These are phyloP conservation scores for Malus hybrid DNA, from an alignment of 331 rosid genomes.

Conservation along the genomic window DNA sequence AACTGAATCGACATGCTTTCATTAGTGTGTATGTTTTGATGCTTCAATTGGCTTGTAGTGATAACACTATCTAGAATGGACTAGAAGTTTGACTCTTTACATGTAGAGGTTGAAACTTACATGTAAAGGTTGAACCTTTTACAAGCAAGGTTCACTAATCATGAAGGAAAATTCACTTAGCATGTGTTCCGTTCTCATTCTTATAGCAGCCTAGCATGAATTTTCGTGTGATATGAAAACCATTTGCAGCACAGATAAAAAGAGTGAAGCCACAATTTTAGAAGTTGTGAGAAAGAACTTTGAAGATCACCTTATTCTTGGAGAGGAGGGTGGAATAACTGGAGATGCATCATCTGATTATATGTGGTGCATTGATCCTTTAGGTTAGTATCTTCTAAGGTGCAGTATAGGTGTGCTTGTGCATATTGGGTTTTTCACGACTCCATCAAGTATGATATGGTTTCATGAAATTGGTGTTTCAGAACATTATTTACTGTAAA, in stretches of 20 bases:
- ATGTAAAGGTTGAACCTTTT: not conserved
- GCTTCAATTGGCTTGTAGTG: not conserved
- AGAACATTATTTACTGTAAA: not conserved
- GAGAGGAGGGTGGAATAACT: slow-evolving; percentile 95
- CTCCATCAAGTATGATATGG: not conserved
- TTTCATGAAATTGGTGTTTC: not conserved
- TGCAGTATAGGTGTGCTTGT: not conserved
- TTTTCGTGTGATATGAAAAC: not conserved
- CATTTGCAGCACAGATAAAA: slow-evolving; percentile 82
- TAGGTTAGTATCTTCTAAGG: slow-evolving; percentile 48
- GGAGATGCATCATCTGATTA: slow-evolving; percentile 86
- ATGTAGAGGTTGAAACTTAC: not conserved
- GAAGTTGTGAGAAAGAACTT: slow-evolving; percentile 66
- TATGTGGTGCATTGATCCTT: slow-evolving; percentile 98
- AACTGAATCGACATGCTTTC: slow-evolving; percentile 20
- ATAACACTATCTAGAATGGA: not conserved
- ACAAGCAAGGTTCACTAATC: too few species aligned
- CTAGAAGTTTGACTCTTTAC: not conserved
- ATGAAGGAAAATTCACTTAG: not conserved
- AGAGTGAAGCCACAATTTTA: slow-evolving; percentile 83
- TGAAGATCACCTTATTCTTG: slow-evolving; percentile 77
- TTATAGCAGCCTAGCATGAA: not conserved
- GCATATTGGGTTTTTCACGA: not conserved
- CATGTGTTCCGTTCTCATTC: not conserved
- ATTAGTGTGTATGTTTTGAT: slow-evolving; percentile 11